Evolutionary conservation across 1,284 basidiomycete genomes (phyloP), one percentile per base, ranked within the genome.

Genomic region (Heterobasidion annosum): DNA sequence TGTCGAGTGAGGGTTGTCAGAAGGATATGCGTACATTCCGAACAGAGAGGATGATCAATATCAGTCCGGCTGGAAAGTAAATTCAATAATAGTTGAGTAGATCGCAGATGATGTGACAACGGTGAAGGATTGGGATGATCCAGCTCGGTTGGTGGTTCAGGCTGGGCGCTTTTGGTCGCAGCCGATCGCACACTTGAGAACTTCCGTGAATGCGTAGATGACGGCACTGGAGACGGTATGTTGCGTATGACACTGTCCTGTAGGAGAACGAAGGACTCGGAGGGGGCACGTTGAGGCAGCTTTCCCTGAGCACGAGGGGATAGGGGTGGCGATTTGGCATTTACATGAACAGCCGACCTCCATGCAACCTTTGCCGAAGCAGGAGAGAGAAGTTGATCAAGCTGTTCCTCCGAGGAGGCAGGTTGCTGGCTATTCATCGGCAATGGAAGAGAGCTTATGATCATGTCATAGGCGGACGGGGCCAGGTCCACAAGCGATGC

Each of bases 21-120:
- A 47, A 98, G 72, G 53, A 88, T 80, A 63, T 91, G 85, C 2
- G 94, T 93, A 68, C 97, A 99, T 64, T 97, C 93, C 1, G 88
- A 83, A 67, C 97, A 99, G 9, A 99, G 78, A 2, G 97, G 97
- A 68, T 99, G 96, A 67, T 96, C 92, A 52, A 97, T 81, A 46
- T 91, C 88, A 50, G 91, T 90, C 45, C 85, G 77, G 51, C 83
- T 82, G 3, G 90, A 90, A 32, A 95, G 75, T 45, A 94, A 70
- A 63, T 87, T 83, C 65, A 94, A 89, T 35, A 96, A 76, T 35
- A 82, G 82, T 61, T 78, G 74, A 52, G 86, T 83, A 37, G 85
- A 87, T 55, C 84, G 83, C 50, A 90, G 71, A 63, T 88, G 88
- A 66, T 89, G 86, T 35, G 88, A 87, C 56, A 88, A 74, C n/a